Base-by-base conservation (phyloP, 441 rosid species). In the Hura crepitans region DNA sequence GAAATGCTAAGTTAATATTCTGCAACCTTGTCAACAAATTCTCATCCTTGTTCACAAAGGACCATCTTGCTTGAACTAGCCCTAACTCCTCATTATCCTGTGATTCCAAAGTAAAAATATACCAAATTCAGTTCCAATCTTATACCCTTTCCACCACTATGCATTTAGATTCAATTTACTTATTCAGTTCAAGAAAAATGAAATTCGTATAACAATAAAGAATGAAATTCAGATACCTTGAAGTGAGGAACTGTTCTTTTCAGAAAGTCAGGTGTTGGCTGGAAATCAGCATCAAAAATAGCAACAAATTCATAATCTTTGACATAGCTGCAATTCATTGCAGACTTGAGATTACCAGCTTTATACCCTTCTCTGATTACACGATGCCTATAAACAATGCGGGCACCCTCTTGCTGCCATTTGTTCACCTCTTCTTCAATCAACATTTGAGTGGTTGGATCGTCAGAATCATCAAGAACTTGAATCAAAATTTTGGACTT, bases 281-380 rank as follows among this genome's bases (percentile, higher is more conserved):
- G 97, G 63, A 93, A 93, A 80, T 93, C 98, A 0, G 98, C 97
- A 71, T 93, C 98, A 22, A 91, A 93, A 65, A 93, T 93, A 71
- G 98, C 91, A 2, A 93, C 97, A 46, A 93, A 93, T 74, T 93
- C 95, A 54, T 86, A 89, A 77, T 91, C 95, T 79, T 89, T 86
- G 50, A 89, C 96, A 58, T 88, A 93, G 75, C 88, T 86, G 59
- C 96, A 91, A 65, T 81, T 85, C 98, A 93, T 93, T 7, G 97
- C 98, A 53, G 98, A 89, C 85, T 91, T 93, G 50, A 93, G 91
- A 74, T 91, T 93, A 12, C 98, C 98, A 47, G 98, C 98, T 77
- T 93, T 93, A 75, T 93, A 93, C 12, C 98, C 98, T 72, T 88
- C 90, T 79, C 98, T 82, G 23, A 86, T 79, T 11, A 86, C 87